Base-by-base conservation (phyloP, 1,284 basidiomycete genomes). In the Ceratobasidium theobromae region DNA sequence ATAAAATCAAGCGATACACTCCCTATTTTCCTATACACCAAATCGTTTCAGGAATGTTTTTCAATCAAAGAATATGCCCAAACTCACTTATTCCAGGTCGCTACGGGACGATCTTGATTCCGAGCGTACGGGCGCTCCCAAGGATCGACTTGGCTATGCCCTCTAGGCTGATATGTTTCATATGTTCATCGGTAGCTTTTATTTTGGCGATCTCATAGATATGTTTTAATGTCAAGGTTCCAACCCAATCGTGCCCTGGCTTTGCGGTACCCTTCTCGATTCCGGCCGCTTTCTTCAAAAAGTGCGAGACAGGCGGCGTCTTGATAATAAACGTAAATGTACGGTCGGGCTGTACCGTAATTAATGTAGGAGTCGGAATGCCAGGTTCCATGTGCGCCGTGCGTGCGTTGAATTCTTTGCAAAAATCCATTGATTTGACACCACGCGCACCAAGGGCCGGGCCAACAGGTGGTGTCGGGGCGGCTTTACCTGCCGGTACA, bases 361-460 rank as follows among this genome's bases (percentile, higher is more conserved):
- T 95, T 68, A 90, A 79, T 14, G 95, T 95, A 9, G 96, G 96
- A 41, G 87, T 86, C 1, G 97, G 96, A 14, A 92, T 84, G 43
- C 93, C 93, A 18, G 90, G 86, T 72, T 90, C 87, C 66, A 97
- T 84, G 75, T 95, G 89, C 21, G 92, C 89, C 41, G 95, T 97
- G 69, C 85, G 87, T 65, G 91, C 94, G 77, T 93, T 95, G 80
- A 93, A 97, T 76, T 96, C 94, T 77, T 98, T 99, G 81, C 95
- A 97, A 76, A 99, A 99, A 80, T 99, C 97, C 88, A 99, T 99
- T 18, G 95, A 96, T 79, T 98, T 98, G 71, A 99, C 95, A 73
- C 97, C 97, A 75, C 94, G 88, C 70, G 97, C 95, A 81, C 97
- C 97, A 58, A 98, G 86, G 21, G 95, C 95, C 62, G 97, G 96